Evolutionary conservation across 2,329 filamentous ascomycete species (phyloP).

Genomic region (Escovopsis sp.): DNA sequence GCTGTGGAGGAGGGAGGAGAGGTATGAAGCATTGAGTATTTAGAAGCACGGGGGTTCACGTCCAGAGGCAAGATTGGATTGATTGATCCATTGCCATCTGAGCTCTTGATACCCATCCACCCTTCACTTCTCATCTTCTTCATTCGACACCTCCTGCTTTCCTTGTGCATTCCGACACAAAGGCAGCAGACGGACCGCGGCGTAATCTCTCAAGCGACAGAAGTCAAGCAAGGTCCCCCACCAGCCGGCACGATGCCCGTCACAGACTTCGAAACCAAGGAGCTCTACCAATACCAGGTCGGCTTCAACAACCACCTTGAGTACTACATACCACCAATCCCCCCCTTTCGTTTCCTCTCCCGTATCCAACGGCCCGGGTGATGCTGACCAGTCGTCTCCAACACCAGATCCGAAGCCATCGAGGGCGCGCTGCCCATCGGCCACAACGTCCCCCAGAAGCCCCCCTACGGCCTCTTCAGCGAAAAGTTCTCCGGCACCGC

Average conservation of each 20-base stretch:
- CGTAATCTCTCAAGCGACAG: too few species aligned
- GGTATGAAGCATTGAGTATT: too few species aligned
- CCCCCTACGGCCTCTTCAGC: slow-evolving; percentile 63
- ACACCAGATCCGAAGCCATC: slow-evolving; percentile 56
- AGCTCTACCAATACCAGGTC: slow-evolving; percentile 61
- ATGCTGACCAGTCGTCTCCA: background rate
- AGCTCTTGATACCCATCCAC: too few species aligned
- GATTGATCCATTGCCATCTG: too few species aligned
- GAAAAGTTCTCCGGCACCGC: slow-evolving; percentile 64
- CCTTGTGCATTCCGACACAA: too few species aligned
- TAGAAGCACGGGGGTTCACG: too few species aligned
- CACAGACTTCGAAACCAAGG: slow-evolving; percentile 31
- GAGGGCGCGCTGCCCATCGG: slow-evolving; percentile 59
- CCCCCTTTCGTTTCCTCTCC: background rate
- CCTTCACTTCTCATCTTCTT: too few species aligned
- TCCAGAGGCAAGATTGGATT: too few species aligned
- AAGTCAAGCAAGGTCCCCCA: too few species aligned
- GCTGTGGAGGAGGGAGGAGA: too few species aligned
- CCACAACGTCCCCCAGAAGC: slow-evolving; percentile 72
- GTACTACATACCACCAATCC: slow-evolving; percentile 26
- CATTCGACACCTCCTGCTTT: too few species aligned
- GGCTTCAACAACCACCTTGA: slow-evolving; percentile 68
- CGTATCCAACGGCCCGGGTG: background rate
- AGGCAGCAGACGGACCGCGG: too few species aligned
- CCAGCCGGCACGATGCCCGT: slow-evolving; percentile 28